Base-by-base conservation (phyloP, 345 rosid species). In the Salix caprea region DNA sequence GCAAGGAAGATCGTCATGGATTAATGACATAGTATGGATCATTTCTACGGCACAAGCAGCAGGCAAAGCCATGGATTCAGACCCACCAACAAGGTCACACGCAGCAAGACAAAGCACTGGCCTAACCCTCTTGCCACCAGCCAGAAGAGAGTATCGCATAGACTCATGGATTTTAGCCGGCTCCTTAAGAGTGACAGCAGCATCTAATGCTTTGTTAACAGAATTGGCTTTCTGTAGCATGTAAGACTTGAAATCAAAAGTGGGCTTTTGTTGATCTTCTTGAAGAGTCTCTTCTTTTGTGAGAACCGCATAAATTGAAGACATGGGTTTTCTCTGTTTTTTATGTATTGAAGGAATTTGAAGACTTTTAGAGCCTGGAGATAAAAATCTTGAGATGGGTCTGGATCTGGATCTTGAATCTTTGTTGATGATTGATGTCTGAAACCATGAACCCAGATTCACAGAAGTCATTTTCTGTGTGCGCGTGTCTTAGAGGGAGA, bases 11-110 rank as follows among this genome's bases (percentile, higher is more conserved):
- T 96, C 99, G 71, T 96, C 99, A 64, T 96, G 99, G 67, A 96
- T 93, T 10, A 96, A 82, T 0, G 98, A 96, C 98, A 96, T 96
- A 76, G 98, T 91, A 75, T 93, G 98, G 71, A 93, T 88, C 98
- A 93, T 96, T 70, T 96, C 97, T 15, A 93, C 89, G 16, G 95
- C 98, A 52, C 98, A 93, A 42, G 99, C 96, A 0, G 95, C 89
- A 0, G 96, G 94, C 97, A 96, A 91, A 19, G 97, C 96, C 73
- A 44, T 39, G 18, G 90, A 72, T 71, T 89, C 90, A 11, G 72
- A 28, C 4, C 98, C 98, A 0, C 98, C 97, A 28, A 92, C 97
- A n/a, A 92, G 87, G 71, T 92, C 97, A 52, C 97, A 90, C 0
- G 97, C 95, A 7, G 98, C 99, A 75, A 96, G 71, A 71, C 98